phyloP scores from a whole-genome alignment of 352 stramenopile genomes.

The Phytophthora boehmeriae region DNA sequence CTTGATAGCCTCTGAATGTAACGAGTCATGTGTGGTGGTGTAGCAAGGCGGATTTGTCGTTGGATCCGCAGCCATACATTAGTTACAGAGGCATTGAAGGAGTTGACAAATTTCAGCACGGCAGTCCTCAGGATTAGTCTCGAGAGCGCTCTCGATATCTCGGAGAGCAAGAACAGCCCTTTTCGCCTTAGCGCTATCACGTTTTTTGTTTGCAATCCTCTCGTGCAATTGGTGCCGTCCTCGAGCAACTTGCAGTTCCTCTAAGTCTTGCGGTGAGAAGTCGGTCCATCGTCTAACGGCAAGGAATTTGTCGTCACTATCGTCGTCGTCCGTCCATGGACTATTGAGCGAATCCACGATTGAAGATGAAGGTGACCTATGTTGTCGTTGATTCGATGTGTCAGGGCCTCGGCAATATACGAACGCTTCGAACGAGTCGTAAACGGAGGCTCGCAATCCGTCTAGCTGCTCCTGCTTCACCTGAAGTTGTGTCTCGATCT shows the following conservation, averaged over 20 bases:
- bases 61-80: neutral
- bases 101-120: slow-evolving; percentile 56
- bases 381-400: slow-evolving; percentile 1
- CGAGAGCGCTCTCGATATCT: slow-evolving; percentile 54
- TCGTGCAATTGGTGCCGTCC: neutral
- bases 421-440: slow-evolving; percentile 66
- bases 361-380: slow-evolving; percentile 1
- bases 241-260: slow-evolving; percentile 32
- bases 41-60: too few relatives aligned
- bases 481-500: slow-evolving; percentile 20
- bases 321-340: slow-evolving; percentile 5
- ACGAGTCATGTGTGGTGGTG: too few relatives aligned
- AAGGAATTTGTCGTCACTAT: slow-evolving; percentile 20
- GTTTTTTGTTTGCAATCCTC: slow-evolving; percentile 9
- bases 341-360: neutral
- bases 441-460: slow-evolving; percentile 58
- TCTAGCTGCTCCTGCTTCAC: slow-evolving; percentile 47
- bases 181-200: neutral
- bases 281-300: slow-evolving; percentile 51
- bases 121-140: slow-evolving; percentile 55
- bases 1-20: neutral
- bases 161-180: slow-evolving; percentile 30
- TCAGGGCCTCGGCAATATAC: slow-evolving; percentile 34
- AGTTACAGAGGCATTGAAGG: slow-evolving; percentile 42
- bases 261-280: slow-evolving; percentile 51